Conservation (phyloP, 2,329 filamentous ascomycete genomes). For the Aspergillus intermedius region DNA sequence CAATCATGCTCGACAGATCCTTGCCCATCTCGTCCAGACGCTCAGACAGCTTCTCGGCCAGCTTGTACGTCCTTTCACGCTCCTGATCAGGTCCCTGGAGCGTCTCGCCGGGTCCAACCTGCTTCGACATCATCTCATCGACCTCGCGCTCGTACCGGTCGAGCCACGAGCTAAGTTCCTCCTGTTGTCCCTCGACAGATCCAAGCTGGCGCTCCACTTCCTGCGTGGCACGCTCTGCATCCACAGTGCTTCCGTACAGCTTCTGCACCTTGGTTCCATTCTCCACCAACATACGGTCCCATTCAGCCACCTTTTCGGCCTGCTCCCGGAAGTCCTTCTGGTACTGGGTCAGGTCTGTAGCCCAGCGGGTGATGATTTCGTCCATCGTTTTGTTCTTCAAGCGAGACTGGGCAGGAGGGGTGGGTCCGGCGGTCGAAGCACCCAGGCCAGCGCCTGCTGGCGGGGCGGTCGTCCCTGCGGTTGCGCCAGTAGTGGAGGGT, state of each 20-base stretch:
- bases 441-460: conserved; percentile 43
- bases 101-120: conserved; percentile 67
- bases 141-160: conserved; percentile 89
- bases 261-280: conserved; percentile 94
- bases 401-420: conserved; percentile 72
- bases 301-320: conserved; percentile 75
- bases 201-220: conserved; percentile 91
- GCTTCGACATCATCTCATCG: conserved; percentile 75
- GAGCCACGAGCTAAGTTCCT: conserved; percentile 80
- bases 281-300: conserved; percentile 88
- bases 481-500: conserved; percentile 24
- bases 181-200: conserved; percentile 84
- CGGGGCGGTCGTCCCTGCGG: conserved; percentile 26
- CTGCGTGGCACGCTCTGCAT: conserved; percentile 84
- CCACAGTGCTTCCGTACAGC: conserved; percentile 83
- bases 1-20: conserved; percentile 91
- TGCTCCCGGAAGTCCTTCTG: conserved; percentile 94
- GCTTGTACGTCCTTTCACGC: conserved; percentile 90
- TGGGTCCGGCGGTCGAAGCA: conserved; percentile 71
- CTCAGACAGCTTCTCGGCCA: conserved; percentile 87
- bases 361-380: conserved; percentile 96
- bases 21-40: conserved; percentile 89
- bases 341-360: conserved; percentile 88
- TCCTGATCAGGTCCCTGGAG: conserved; percentile 88
- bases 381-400: conserved; percentile 99